Evolutionary conservation across 1,284 basidiomycete genomes (phyloP), one percentile per base, ranked within the genome.

Genomic region (Leccinum fuscescens): DNA sequence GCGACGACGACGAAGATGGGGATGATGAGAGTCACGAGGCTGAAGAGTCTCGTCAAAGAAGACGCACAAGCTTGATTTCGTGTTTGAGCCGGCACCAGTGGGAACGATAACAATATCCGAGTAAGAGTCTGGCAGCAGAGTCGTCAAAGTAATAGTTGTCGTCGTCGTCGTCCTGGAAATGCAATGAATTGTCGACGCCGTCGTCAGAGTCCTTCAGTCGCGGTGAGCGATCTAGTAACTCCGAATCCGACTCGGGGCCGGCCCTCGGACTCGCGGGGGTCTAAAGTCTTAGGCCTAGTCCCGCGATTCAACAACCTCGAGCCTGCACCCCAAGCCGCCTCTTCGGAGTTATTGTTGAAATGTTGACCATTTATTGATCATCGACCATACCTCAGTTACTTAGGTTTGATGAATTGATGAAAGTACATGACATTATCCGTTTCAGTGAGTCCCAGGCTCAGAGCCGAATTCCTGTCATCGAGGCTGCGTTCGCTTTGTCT

Each of bases 131-230:
- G 31, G 31, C 14, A 14, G 24, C 24, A 50, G 24, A 15, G 22
- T 27, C 24, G 48, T 27, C 22, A 27, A 27, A 50, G 24, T 46
- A 14, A 22, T 46, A 22, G 44, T 46, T 46, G 44, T 22, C 17
- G 44, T 66, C 56, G 59, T 66, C 62, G 54, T 59, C 60, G 51
- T 61, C 56, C 4, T 56, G 62, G 24, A 64, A 68, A 46, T 42
- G 66, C 22, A 67, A 20, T 39, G 66, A 66, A 42, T 60, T 64
- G 31, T 68, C 68, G 5, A 42, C 49, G n/a, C 44, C 51, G 55
- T 65, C 42, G 46, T 14, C 31, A 27, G 17, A 15, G 35, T 37
- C 35, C 15, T 37, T 37, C 14, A 46, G 44, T 56, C 35, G 46
- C 56, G 52, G 39, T 65, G 39, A 29, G 24, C 29, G 52, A 63